phyloP scores from a whole-genome alignment of 192 early-diverging fungal species.

The Rhizophagus clarus region DNA sequence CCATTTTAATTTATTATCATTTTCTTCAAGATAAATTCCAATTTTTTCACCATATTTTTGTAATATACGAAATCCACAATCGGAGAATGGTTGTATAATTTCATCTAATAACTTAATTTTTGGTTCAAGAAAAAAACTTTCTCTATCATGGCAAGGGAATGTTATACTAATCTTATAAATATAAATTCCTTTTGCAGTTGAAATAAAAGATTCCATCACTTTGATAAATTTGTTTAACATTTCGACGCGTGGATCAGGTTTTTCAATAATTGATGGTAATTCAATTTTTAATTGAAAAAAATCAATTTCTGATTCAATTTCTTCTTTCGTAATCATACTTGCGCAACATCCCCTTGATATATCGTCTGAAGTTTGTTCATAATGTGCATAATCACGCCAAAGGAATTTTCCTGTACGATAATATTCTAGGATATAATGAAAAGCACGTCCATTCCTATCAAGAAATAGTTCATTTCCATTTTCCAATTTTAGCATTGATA shows the following conservation, averaged over 20 bases:
- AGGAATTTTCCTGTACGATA: slow-evolving; percentile 1
- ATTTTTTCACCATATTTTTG: neutral
- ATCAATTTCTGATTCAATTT: neutral
- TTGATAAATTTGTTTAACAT: neutral
- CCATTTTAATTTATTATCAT: neutral
- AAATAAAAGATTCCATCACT: neutral
- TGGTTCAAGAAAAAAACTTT: neutral
- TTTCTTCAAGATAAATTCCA: neutral
- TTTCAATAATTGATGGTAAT: neutral
- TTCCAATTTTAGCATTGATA: neutral
- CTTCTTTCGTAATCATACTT: neutral
- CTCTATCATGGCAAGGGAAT: neutral
- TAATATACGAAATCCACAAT: neutral
- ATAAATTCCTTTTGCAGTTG: neutral
- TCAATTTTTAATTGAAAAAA: neutral
- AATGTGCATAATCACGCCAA: neutral
- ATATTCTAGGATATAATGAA: slow-evolving; percentile 17
- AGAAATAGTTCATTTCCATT: slow-evolving; percentile 1
- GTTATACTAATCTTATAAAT: neutral
- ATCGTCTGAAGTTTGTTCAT: neutral
- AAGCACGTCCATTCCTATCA: slow-evolving; percentile 11
- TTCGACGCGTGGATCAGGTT: neutral
- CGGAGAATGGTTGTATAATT: neutral
- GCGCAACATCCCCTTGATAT: too few relatives aligned
- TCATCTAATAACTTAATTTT: neutral